Base-by-base conservation (phyloP, 1,284 basidiomycete species). In the Marasmius sp. region DNA sequence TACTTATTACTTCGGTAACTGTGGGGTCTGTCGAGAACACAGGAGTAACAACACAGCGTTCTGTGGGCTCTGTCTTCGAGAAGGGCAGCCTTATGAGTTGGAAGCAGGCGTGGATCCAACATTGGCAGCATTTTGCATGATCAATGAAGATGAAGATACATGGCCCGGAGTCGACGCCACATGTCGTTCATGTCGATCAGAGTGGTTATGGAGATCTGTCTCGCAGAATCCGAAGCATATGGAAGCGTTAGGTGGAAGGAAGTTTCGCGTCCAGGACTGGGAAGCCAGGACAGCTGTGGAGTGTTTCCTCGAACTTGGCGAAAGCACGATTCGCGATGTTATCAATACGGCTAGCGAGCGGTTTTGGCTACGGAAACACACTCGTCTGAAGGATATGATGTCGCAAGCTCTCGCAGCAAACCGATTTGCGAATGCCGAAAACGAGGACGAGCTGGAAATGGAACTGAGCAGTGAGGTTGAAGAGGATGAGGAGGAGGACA, bases 51-150 rank as follows among this genome's bases (percentile, higher is more conserved):
- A 75, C 1, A 71, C 72, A 8, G 70, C 78, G 0, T 91, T 85
- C 66, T 92, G 89, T 65, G 86, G 86, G 0, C 69, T 89, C 8
- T 92, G 89, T 70, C 77, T 91, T 6, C 81, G 84, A n/a, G 86
- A 89, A 63, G 77, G 81, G 0, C 81, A 82, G 6, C 69, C 75
- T 0, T 74, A 74, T 27, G 82, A 83, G 60, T 66, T 10, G 63
- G 59, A 60, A 54, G 38, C 52, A 16, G 56, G 37, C 54, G 74
- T 14, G 77, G 80, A 63, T 67, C 78, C 57, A 70, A 73, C 61
- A 61, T 78, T 66, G 59, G 66, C 72, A 49, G 79, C 86, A 6
- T 81, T 78, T 41, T 83, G 85, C 62, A 74, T 83, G 3, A 87
- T 88, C 69, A 91, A 91, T 66, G 88, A 91, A 65, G 89, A 91